phyloP scores from a whole-genome alignment of 208 protist genomes.

The Acanthamoeba triangularis region DNA sequence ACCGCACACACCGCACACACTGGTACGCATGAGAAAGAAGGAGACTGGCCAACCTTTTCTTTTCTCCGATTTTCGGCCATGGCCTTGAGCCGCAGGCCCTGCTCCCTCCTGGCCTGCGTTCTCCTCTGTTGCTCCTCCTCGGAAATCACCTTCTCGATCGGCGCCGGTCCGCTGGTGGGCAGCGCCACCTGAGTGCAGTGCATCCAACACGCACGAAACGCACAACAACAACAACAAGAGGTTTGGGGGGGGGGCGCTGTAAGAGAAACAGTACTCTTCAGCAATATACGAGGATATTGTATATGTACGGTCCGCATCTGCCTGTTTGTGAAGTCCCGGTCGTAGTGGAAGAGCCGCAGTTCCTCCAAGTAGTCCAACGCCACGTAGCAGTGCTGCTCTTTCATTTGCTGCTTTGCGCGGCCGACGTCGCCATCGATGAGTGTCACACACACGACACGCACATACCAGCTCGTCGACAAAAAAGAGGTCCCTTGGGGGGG shows the following conservation, averaged over 20 bases:
- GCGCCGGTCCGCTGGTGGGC: background rate
- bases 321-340: background rate
- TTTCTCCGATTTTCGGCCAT: slow-evolving; percentile 24
- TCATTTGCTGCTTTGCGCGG: background rate
- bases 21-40: background rate
- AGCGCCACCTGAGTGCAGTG: background rate
- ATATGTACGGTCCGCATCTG: background rate
- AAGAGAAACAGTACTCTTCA: too few relatives aligned
- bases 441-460: background rate
- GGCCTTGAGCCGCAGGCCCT: background rate
- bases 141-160: background rate
- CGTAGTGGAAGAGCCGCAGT: background rate
- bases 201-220: background rate
- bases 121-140: slow-evolving; percentile 25
- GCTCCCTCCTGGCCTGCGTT: slow-evolving; percentile 20
- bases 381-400: slow-evolving; percentile 45
- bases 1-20: too few relatives aligned
- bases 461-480: background rate
- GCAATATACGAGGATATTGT: background rate
- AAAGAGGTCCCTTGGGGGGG: background rate
- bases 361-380: slow-evolving; percentile 22
- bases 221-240: background rate
- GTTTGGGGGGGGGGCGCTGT: background rate
- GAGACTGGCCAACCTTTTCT: slow-evolving; percentile 39
- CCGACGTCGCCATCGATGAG: background rate